phyloP scores from a whole-genome alignment of 305 asterid species.

The Fraxinus baroniana region DNA sequence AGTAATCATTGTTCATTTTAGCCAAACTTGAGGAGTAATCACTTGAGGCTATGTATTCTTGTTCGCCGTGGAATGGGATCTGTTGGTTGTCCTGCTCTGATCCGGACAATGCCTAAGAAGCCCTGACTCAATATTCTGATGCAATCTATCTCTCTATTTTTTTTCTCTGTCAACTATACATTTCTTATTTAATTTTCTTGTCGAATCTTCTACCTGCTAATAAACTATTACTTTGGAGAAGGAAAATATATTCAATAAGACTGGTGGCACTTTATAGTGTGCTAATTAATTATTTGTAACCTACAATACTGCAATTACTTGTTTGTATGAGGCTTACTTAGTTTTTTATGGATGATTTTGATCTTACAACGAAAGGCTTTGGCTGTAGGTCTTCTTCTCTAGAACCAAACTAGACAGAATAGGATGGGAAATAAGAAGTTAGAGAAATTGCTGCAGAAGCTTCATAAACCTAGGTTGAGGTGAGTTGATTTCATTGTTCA shows the following conservation, averaged over 20 bases:
- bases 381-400: conserved; percentile 59
- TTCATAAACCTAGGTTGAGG: conserved; percentile 64
- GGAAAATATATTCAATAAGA: neutral
- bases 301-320: neutral
- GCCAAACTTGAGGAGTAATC: too few species aligned
- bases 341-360: conserved; percentile 3
- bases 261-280: neutral
- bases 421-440: conserved; percentile 60
- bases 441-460: conserved; percentile 33
- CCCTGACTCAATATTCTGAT: neutral
- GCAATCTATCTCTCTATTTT: neutral
- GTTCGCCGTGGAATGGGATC: neutral
- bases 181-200: neutral
- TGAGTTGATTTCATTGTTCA: conserved; percentile 24
- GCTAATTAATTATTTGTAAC: neutral
- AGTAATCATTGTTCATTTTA: too few species aligned
- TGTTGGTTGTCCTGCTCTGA: neutral
- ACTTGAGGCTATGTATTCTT: neutral
- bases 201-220: neutral
- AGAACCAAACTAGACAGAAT: conserved; percentile 69
- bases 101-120: neutral
- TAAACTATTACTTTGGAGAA: neutral
- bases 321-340: neutral
- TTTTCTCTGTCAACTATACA: neutral
- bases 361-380: neutral